Conservation (phyloP, 208 protist species). For the Borovskyia barvae region DNA sequence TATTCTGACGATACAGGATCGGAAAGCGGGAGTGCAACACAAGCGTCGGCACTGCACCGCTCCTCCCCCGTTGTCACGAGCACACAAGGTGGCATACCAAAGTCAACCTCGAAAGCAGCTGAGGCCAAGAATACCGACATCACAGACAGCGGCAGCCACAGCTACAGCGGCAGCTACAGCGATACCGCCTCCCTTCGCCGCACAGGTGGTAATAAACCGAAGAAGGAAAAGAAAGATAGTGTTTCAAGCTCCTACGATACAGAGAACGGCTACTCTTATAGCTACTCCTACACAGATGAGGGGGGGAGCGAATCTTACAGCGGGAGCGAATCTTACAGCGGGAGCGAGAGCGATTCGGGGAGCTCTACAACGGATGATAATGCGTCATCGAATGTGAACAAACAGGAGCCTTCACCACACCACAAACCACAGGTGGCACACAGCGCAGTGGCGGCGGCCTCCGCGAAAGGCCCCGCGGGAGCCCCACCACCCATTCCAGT, state of each 20-base stretch:
- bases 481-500: too few relatives aligned
- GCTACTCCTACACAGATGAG: slow-evolving; percentile 27
- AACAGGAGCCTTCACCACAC: too few relatives aligned
- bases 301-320: slow-evolving; percentile 10
- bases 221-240: too few relatives aligned
- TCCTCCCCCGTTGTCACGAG: neutral
- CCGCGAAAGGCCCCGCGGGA: too few relatives aligned
- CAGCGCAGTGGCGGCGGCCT: too few relatives aligned
- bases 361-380: too few relatives aligned
- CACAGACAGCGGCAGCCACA: slow-evolving; percentile 9
- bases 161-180: slow-evolving; percentile 30
- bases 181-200: slow-evolving; percentile 1
- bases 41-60: neutral
- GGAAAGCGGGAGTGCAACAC: slow-evolving; percentile 1
- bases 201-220: neutral
- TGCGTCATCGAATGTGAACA: too few relatives aligned
- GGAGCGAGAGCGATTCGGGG: neutral
- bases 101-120: neutral
- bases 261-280: slow-evolving; percentile 14
- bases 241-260: too few relatives aligned
- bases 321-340: slow-evolving; percentile 31
- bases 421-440: too few relatives aligned
- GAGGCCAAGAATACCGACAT: neutral
- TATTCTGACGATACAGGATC: slow-evolving; percentile 8
- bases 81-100: neutral